Evolutionary conservation across 176 grass and related monocot genomes (phyloP).

Genomic region (Hsuehochloa calcarea): DNA sequence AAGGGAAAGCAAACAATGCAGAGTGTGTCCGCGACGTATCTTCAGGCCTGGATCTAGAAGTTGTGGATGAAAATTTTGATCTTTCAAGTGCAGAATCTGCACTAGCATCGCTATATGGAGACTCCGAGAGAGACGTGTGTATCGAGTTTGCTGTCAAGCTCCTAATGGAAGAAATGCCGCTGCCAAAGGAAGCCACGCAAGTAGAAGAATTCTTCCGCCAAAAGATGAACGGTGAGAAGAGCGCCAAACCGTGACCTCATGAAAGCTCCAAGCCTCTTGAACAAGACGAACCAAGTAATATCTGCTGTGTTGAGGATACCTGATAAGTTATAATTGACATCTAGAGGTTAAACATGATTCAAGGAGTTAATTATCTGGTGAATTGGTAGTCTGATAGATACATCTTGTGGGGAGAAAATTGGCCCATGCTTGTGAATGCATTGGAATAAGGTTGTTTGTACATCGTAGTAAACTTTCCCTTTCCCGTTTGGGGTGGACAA

Average conservation of each 20-base stretch:
- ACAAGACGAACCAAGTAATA: not conserved
- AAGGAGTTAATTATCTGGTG: not conserved
- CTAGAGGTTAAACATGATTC: not conserved
- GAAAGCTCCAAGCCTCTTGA: too few relatives aligned
- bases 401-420: not conserved
- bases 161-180: not conserved
- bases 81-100: constrained; percentile 14
- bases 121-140: not conserved
- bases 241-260: too few relatives aligned
- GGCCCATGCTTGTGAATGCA: not conserved
- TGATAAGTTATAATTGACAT: not conserved
- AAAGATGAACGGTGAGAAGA: not conserved
- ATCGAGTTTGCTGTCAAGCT: constrained; percentile 29
- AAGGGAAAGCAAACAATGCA: not conserved
- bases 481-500: not conserved
- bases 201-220: not conserved
- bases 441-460: not conserved
- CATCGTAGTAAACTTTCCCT: not conserved
- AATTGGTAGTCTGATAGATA: not conserved
- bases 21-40: not conserved
- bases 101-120: constrained; percentile 2
- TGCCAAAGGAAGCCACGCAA: not conserved
- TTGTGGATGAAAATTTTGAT: not conserved
- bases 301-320: not conserved
- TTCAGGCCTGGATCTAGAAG: not conserved